These are phyloP conservation scores for Urochloa ruziziensis DNA, from an alignment of 176 grass and related monocot genomes.

Conservation along the genomic window DNA sequence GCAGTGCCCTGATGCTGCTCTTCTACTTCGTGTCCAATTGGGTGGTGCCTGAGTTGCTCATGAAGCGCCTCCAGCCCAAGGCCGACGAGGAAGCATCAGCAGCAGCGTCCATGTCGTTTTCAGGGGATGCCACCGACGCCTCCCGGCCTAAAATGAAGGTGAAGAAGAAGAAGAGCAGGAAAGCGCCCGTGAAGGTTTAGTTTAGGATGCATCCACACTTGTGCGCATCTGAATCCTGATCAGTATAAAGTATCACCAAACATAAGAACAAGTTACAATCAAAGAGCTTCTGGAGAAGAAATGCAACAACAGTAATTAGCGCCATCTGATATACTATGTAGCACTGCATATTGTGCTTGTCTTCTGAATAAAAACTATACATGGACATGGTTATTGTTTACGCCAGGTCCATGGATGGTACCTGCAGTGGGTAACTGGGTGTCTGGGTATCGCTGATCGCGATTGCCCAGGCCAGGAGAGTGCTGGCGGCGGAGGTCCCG, in stretches of 20 bases:
- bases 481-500: too few relatives aligned
- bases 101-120: neutral
- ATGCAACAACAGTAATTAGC: neutral
- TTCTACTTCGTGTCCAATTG: conserved; percentile 54
- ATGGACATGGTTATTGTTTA: too few relatives aligned
- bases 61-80: conserved; percentile 19
- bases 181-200: conserved; percentile 16
- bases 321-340: neutral
- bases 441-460: too few relatives aligned
- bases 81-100: neutral
- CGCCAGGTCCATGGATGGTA: too few relatives aligned
- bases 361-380: neutral
- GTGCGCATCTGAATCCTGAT: too few relatives aligned
- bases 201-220: neutral
- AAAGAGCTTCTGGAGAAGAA: neutral
- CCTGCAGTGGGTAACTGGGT: too few relatives aligned
- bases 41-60: conserved; percentile 45
- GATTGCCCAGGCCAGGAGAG: too few relatives aligned
- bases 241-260: neutral
- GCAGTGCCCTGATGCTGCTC: conserved; percentile 46
- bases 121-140: neutral
- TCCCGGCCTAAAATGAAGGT: conserved; percentile 5
- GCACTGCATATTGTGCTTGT: neutral
- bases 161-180: conserved; percentile 39
- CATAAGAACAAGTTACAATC: neutral